Percentiles rank a stretch among this genome's conserved stretches.
Conservation (phyloP, 805 yeast genomes). For the Saturnispora halmiae region DNA sequence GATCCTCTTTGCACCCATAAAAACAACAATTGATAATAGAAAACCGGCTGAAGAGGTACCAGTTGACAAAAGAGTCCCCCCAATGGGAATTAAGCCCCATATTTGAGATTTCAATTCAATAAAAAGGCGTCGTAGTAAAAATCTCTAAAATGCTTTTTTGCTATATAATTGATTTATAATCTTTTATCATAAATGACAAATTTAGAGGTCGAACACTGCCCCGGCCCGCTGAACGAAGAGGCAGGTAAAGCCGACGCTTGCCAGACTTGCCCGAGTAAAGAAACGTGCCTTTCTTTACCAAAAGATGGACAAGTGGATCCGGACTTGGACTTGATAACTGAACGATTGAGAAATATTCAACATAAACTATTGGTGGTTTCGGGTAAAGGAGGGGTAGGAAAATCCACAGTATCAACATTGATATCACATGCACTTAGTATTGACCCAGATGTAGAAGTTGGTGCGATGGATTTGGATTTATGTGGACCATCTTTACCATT, state of each 20-base stretch:
- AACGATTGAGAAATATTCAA: slow-evolving; percentile 50
- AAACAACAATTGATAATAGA: slow-evolving; percentile 24
- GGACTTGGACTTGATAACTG: slow-evolving; percentile 68
- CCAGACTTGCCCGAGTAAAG: slow-evolving; percentile 88
- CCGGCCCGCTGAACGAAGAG: slow-evolving; percentile 89
- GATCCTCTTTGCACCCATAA: slow-evolving; percentile 21
- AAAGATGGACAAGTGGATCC: slow-evolving; percentile 80
- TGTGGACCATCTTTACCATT: slow-evolving; percentile 96
- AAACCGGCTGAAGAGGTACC: slow-evolving; percentile 6
- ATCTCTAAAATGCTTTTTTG: too few species aligned
- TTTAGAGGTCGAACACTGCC: slow-evolving; percentile 66
- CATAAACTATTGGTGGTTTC: slow-evolving; percentile 77
- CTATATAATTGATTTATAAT: neutral
- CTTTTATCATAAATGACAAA: neutral
- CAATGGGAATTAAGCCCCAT: neutral
- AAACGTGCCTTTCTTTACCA: slow-evolving; percentile 77
- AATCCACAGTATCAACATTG: slow-evolving; percentile 92
- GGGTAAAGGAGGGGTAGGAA: slow-evolving; percentile 95
- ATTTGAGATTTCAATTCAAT: neutral
- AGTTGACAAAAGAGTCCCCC: slow-evolving; percentile 3
- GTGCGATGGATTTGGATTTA: slow-evolving; percentile 94
- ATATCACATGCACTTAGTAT: slow-evolving; percentile 94
- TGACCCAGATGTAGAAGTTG: slow-evolving; percentile 72
- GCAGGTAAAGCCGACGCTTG: slow-evolving; percentile 97
- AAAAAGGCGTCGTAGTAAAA: neutral